Evolutionary conservation across 208 protist species (phyloP).

Genomic region (Plasmodiophora brassicae): DNA sequence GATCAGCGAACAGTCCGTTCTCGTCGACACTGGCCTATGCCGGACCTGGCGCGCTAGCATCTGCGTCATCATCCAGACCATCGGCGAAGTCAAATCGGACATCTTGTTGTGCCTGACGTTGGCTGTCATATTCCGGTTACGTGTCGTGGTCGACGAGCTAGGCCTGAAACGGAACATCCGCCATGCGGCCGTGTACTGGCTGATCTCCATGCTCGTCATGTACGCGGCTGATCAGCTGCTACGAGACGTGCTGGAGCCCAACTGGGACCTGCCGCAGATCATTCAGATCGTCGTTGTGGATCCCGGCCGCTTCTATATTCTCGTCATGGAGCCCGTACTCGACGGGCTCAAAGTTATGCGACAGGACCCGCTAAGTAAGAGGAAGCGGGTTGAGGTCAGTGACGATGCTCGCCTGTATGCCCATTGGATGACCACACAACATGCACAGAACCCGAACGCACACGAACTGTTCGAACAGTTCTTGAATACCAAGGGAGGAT

Average conservation of each 20-base stretch:
- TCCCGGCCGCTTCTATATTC: neutral
- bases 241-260: neutral
- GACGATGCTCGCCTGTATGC: neutral
- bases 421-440: too few species aligned
- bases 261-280: neutral
- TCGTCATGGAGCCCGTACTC: neutral
- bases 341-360: neutral
- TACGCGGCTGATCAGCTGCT: neutral
- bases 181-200: neutral
- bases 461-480: constrained; percentile 5
- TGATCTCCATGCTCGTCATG: neutral
- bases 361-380: too few species aligned
- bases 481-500: neutral
- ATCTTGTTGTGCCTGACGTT: neutral
- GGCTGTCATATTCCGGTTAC: neutral
- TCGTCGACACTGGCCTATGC: neutral
- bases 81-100: neutral
- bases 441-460: too few species aligned
- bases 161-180: neutral
- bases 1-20: neutral
- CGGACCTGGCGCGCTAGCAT: neutral
- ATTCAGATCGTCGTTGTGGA: neutral
- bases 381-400: neutral
- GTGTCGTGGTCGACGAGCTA: neutral
- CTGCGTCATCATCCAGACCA: neutral